Evolutionary conservation across 2,329 filamentous ascomycete genomes (phyloP).

Genomic region (Colletotrichum endophyticum): DNA sequence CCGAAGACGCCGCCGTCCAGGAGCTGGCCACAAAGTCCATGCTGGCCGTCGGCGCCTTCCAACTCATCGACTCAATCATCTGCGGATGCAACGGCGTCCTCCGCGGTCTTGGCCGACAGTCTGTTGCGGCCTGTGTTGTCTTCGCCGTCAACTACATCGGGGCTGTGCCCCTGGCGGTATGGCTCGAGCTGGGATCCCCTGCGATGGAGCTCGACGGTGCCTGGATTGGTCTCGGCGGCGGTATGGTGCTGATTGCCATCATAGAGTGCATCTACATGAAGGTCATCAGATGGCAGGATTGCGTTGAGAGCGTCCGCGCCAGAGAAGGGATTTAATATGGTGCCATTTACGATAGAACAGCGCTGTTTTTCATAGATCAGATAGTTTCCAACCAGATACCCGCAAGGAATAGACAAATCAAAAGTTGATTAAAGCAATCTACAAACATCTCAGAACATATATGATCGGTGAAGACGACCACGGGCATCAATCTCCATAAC

Average conservation of each 20-base stretch:
- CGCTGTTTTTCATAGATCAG: not conserved
- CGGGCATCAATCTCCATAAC: not conserved
- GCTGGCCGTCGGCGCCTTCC: conserved; percentile 35
- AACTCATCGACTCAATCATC: conserved; percentile 38
- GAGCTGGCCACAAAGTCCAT: conserved; percentile 33
- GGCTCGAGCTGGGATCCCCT: conserved; percentile 38
- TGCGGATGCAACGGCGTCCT: conserved; percentile 41
- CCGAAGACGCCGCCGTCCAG: conserved; percentile 32
- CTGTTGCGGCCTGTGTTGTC: conserved; percentile 39
- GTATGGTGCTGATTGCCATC: conserved; percentile 34
- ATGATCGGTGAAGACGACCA: not conserved
- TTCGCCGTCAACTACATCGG: conserved; percentile 40
- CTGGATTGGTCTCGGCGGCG: conserved; percentile 38
- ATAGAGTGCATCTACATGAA: conserved; percentile 39
- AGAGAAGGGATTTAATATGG: conserved; percentile 25
- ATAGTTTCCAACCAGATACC: not conserved
- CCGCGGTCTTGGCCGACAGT: conserved; percentile 42
- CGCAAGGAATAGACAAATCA: not conserved
- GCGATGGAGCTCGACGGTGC: conserved; percentile 34
- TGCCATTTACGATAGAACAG: not conserved
- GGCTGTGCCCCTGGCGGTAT: conserved; percentile 41
- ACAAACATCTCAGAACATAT: not conserved
- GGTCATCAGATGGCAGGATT: conserved; percentile 29
- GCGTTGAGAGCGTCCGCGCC: conserved; percentile 32
- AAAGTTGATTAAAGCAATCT: not conserved